These are phyloP conservation scores for Mycocentrospora acerina DNA, from an alignment of 2,329 filamentous ascomycete genomes.

Conservation along the genomic window DNA sequence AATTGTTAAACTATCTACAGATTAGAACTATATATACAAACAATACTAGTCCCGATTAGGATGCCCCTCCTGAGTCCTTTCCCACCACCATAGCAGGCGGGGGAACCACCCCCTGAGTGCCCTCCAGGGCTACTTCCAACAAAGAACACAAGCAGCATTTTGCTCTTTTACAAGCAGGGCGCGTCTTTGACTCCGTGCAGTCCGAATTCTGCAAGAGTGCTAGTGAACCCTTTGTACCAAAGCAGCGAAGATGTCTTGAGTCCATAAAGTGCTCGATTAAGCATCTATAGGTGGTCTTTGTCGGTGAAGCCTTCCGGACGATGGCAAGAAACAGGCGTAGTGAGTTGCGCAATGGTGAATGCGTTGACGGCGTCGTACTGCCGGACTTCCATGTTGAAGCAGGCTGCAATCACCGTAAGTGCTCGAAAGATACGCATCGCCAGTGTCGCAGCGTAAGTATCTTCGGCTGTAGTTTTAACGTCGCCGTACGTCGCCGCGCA, in stretches of 20 bases:
- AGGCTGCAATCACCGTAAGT: conserved; percentile 20
- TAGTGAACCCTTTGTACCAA: conserved; percentile 14
- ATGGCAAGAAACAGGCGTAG: conserved; percentile 2
- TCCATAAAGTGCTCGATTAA: conserved; percentile 20
- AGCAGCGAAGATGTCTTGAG: conserved; percentile 15
- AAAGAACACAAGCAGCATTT: too few species aligned
- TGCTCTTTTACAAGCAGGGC: too few species aligned
- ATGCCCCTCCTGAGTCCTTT: too few species aligned
- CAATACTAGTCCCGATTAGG: too few species aligned
- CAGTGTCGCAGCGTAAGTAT: conserved; percentile 24
- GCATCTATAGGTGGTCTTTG: conserved; percentile 6
- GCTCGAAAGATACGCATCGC: conserved; percentile 15
- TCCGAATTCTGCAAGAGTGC: too few species aligned
- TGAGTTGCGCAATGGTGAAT: conserved; percentile 17
- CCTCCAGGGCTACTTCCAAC: too few species aligned
- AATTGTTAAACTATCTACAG: too few species aligned
- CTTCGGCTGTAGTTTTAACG: conserved; percentile 6
- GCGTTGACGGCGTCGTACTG: conserved; percentile 22
- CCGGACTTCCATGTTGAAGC: conserved; percentile 16
- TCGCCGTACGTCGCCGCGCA: conserved; percentile 13
- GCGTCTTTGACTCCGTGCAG: too few species aligned
- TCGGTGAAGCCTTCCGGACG: conserved; percentile 8
- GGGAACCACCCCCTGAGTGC: too few species aligned
- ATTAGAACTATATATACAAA: too few species aligned
- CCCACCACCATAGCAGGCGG: too few species aligned